Evolutionary conservation across 805 yeast species (phyloP), one percentile per base, ranked within the genome.

Genomic region (Ogataea methylovora): DNA sequence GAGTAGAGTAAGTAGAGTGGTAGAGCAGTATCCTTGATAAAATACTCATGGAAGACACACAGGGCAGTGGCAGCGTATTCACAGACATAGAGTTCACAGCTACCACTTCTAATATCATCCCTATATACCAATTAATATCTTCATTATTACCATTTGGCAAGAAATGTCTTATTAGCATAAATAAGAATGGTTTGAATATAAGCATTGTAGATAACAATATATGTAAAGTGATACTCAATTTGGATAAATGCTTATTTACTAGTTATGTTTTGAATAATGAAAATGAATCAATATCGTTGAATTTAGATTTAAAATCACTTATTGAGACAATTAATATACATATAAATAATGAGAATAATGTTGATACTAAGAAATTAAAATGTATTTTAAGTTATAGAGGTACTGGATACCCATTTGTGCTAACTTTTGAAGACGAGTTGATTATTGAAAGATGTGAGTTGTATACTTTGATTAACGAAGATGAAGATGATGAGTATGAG

Each of bases 371-470:
- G 10, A 41, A 40, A 22, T 50, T 67, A 1, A 71, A 69, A 37
- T 73, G 79, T 42, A 67, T 76, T 7, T 39, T 78, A 36, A 63
- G 69, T 15, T 72, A 69, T 45, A 54, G 62, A 29, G 72, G 73
- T 0, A 49, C 58, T 7, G 79, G 79, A 1, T 48, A 64, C 8
- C 80, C 79, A 0, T 74, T 80, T 44, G 61, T 70, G 0, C 39
- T 79, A 15, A 65, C 70, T 4, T 77, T 76, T 52, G 61, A 53
- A 33, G 78, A 74, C 43, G 79, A 74, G 33, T 49, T 57, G 1
- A 57, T 69, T 38, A 64, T 77, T 37, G 83, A 79, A 41, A 55
- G 67, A 27, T 79, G 82, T 39, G 79, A 74, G 40, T 62, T 79
- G 32, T 54, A 67, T 1, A 75, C 83, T 0, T 46, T 20, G 56